Evolutionary conservation across 805 yeast species (phyloP), one percentile per base, ranked within the genome.

Genomic region (Schizosaccharomyces octosporus): DNA sequence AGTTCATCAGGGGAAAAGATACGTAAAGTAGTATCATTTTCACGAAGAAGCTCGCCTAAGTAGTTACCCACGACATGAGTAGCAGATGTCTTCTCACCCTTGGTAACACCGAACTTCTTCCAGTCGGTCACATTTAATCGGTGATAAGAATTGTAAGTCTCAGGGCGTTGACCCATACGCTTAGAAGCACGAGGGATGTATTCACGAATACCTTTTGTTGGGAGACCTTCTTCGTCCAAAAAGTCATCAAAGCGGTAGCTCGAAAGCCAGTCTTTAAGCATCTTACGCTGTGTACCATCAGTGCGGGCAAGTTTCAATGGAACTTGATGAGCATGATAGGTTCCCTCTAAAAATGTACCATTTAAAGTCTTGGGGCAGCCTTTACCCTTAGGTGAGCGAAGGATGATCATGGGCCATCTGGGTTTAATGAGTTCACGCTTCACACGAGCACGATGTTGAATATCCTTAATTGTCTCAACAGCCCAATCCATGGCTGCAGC

Each of bases 1-100:
- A 64, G 62, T 62, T 65, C 66, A 42, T 65, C 66, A n/a, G 66
- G 66, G 2, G 64, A 63, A 55, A 65, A 65, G 45, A 65, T n/a
- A 2, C 66, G 63, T 11, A 65, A 17, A 51, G 61, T 61, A 43
- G 29, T 58, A 17, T 64, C 63, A 63, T 65, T 65, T 45, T 39
- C 48, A 27, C 48, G 62, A n/a, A 65, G 27, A n/a, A 62, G 64
- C 6, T 19, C 55, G 51, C 63, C 65, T 15, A 65, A 59, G 61
- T 61, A 64, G 29, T 63, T 62, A 27, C 65, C 66, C 7, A 64
- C 64, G 19, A 63, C 63, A 36, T 55, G 24, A 61, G 61, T 64
- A 31, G 65, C 63, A n/a, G 64, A 61, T 62, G 59, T 62, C 63
- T 55, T 61, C 15, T 60, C 51, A 17, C 65, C 64, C 55, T 62